A percentile compares a stretch with the other conserved stretches of the same genome.
phyloP scores from a whole-genome alignment of 164 flowering plant species.

The Vitis cinerea region DNA sequence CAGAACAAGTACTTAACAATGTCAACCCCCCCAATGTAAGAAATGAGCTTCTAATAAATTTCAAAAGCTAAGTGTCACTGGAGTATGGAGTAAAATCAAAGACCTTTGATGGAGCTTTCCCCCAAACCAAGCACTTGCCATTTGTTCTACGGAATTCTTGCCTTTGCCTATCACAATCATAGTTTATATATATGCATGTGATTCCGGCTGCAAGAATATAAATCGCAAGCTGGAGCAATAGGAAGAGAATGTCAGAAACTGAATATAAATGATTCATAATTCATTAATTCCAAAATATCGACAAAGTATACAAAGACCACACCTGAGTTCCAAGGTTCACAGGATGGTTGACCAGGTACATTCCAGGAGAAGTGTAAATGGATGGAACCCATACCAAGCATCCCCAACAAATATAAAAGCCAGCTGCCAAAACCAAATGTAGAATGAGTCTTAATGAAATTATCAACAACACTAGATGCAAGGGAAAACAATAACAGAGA shows the following conservation, averaged over 20 bases:
- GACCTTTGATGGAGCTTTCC: slow-evolving; percentile 97
- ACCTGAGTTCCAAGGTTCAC: slow-evolving; percentile 88
- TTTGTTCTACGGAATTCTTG: slow-evolving; percentile 92
- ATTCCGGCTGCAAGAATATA: slow-evolving; percentile 75
- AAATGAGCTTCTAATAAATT: too few species aligned
- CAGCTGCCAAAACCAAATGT: slow-evolving; percentile 55
- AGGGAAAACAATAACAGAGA: background rate
- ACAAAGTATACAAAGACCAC: background rate
- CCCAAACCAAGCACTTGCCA: slow-evolving; percentile 90
- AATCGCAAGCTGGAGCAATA: slow-evolving; percentile 69
- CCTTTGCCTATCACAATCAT: slow-evolving; percentile 96
- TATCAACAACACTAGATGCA: background rate
- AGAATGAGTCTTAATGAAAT: background rate
- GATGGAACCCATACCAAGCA: slow-evolving; percentile 99
- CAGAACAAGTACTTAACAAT: too few species aligned
- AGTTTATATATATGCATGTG: slow-evolving; percentile 82
- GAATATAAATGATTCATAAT: too few species aligned
- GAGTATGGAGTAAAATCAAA: background rate
- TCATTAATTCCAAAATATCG: too few species aligned
- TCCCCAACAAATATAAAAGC: slow-evolving; percentile 99
- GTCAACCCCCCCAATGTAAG: too few species aligned
- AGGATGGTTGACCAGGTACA: slow-evolving; percentile 93
- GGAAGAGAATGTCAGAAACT: slow-evolving; percentile 6
- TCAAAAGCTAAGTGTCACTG: too few species aligned
- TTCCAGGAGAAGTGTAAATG: slow-evolving; percentile 94